These are phyloP conservation scores for Vaccinium macrocarpon DNA, from an alignment of 148 eudicot species.

Conservation along the genomic window DNA sequence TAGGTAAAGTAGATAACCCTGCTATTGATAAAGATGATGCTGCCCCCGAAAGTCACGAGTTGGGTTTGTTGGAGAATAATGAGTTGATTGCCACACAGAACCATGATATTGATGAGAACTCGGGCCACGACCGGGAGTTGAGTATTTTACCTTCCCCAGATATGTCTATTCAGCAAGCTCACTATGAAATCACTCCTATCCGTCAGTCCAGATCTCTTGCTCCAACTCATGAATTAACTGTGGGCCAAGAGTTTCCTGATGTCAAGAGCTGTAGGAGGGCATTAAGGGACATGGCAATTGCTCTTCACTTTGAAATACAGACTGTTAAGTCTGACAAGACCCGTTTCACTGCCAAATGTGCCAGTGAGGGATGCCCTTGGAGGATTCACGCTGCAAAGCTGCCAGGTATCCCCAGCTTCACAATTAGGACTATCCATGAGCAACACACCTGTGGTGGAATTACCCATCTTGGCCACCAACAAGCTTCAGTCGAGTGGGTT, in stretches of 20 bases:
- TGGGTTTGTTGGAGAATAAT: conserved; percentile 27
- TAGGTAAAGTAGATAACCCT: conserved; percentile 23
- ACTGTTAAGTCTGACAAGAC: conserved; percentile 75
- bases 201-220: conserved; percentile 49
- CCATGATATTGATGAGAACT: conserved; percentile 35
- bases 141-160: conserved; percentile 26
- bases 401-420: conserved; percentile 69
- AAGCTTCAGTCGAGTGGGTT: conserved; percentile 82
- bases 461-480: conserved; percentile 74
- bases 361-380: conserved; percentile 82
- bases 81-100: conserved; percentile 34
- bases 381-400: conserved; percentile 76
- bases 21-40: conserved; percentile 30
- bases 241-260: conserved; percentile 75
- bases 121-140: conserved; percentile 36
- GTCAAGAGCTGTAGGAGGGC: conserved; percentile 67
- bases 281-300: conserved; percentile 57
- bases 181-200: conserved; percentile 33
- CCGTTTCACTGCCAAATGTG: conserved; percentile 76
- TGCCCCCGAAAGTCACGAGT: conserved; percentile 24
- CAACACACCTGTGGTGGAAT: conserved; percentile 65
- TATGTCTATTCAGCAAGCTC: conserved; percentile 34
- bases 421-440: conserved; percentile 61
- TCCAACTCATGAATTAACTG: conserved; percentile 47
- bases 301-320: conserved; percentile 71